A percentile compares a stretch with the other conserved stretches of the same genome.
Conservation (phyloP, 1,284 basidiomycete genomes). For the Leccinum pachyderme region DNA sequence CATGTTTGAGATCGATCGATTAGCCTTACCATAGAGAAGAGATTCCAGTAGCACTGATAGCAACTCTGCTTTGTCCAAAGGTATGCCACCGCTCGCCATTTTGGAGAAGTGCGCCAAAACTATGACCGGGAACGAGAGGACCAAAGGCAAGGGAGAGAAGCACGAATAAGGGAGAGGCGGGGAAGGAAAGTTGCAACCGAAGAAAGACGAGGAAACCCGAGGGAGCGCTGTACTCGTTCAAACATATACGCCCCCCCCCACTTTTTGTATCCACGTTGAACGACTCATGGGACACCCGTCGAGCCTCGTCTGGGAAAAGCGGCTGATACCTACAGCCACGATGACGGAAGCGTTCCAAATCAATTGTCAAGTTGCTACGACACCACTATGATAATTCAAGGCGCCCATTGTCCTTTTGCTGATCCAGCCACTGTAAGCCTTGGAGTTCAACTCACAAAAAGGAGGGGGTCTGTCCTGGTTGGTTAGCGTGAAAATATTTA, state of each 20-base stretch:
- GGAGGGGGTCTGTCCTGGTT: neutral
- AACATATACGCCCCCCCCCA: neutral
- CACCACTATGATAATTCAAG: neutral
- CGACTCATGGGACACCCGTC: neutral
- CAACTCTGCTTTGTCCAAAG: constrained; percentile 10
- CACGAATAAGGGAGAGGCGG: neutral
- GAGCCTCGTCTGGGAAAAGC: neutral
- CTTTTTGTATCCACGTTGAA: neutral
- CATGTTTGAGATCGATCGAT: neutral
- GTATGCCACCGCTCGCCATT: neutral
- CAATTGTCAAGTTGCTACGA: neutral
- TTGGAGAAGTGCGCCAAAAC: neutral
- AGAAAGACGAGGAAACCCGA: neutral
- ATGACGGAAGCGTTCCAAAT: neutral
- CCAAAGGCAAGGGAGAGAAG: neutral
- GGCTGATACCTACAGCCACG: neutral
- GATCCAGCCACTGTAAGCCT: no score
- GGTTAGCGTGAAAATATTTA: neutral
- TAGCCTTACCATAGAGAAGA: constrained; percentile 1
- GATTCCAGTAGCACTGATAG: constrained; percentile 5
- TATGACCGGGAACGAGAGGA: neutral
- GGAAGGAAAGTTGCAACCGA: neutral
- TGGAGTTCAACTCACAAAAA: neutral
- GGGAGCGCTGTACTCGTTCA: neutral
- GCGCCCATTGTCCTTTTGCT: no score